Conservation (phyloP, 345 rosid species). For the Gossypium bickii region DNA sequence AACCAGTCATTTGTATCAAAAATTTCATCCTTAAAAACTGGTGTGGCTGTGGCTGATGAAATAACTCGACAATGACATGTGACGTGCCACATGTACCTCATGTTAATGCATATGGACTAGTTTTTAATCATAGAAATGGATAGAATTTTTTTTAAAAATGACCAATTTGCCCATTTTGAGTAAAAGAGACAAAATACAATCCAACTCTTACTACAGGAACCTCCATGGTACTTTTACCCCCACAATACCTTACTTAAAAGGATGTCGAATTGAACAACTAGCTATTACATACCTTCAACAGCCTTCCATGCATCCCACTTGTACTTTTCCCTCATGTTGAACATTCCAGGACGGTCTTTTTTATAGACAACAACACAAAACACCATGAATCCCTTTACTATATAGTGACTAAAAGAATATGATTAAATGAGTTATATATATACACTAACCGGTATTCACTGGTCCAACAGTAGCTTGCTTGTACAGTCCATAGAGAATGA, state of each 20-base stretch:
- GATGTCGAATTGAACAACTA: not conserved
- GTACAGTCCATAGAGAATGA: conserved; percentile 66
- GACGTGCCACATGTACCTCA: too few relatives aligned
- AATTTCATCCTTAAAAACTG: too few relatives aligned
- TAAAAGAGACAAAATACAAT: too few relatives aligned
- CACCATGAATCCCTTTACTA: not conserved
- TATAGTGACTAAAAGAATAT: not conserved
- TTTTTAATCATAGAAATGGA: too few relatives aligned
- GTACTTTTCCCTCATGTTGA: conserved; percentile 69
- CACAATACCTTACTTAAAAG: too few relatives aligned
- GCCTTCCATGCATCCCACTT: conserved; percentile 99
- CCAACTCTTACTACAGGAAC: accelerated
- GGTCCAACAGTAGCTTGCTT: conserved; percentile 74
- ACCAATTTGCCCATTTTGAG: too few relatives aligned
- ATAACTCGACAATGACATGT: too few relatives aligned
- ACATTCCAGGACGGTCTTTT: conserved; percentile 88
- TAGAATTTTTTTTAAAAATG: too few relatives aligned
- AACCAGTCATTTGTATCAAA: too few relatives aligned
- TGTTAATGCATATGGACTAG: too few relatives aligned
- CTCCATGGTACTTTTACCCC: too few relatives aligned
- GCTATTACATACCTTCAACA: conserved; percentile 55
- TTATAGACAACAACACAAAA: not conserved
- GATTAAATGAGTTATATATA: not conserved
- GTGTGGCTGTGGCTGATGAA: too few relatives aligned
- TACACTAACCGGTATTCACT: conserved; percentile 60